phyloP scores from a whole-genome alignment of 2,329 filamentous ascomycete species.

The Zopfia rhizophila region DNA sequence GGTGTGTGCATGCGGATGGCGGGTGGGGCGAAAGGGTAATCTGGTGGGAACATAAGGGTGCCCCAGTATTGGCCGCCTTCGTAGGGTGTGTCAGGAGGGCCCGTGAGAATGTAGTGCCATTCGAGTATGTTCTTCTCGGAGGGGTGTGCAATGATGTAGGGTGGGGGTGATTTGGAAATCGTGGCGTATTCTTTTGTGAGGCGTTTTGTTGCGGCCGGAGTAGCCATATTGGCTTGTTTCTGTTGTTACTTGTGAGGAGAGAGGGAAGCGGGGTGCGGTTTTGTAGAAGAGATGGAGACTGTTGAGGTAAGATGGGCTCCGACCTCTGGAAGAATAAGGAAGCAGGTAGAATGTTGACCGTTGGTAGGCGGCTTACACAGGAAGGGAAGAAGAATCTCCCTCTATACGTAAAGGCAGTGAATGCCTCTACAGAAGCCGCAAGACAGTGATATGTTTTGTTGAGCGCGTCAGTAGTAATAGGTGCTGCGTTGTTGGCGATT shows the following conservation, averaged over 20 bases:
- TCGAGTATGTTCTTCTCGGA: conserved; percentile 93
- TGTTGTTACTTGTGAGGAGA: conserved; percentile 12
- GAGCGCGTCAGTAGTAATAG: too few relatives aligned
- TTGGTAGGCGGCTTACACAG: too few relatives aligned
- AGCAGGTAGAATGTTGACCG: background rate
- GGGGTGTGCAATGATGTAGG: conserved; percentile 88
- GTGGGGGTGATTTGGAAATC: conserved; percentile 80
- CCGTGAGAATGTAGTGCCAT: conserved; percentile 96
- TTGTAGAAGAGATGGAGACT: conserved; percentile 3
- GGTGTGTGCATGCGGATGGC: conserved; percentile 99
- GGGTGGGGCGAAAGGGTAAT: conserved; percentile 97
- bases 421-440: too few relatives aligned
- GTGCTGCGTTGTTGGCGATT: too few relatives aligned
- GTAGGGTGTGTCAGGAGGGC: conserved; percentile 93
- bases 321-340: background rate
- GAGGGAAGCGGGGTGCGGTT: conserved; percentile 4
- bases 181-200: conserved; percentile 72
- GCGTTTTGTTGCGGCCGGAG: conserved; percentile 53
- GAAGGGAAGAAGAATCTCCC: too few relatives aligned
- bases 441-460: too few relatives aligned
- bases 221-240: conserved; percentile 48
- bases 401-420: too few relatives aligned
- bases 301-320: conserved; percentile 3
- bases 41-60: conserved; percentile 91
- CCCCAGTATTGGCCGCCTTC: conserved; percentile 98